These are phyloP conservation scores for Linum lewisii DNA, from an alignment of 345 rosid genomes.

Conservation along the genomic window DNA sequence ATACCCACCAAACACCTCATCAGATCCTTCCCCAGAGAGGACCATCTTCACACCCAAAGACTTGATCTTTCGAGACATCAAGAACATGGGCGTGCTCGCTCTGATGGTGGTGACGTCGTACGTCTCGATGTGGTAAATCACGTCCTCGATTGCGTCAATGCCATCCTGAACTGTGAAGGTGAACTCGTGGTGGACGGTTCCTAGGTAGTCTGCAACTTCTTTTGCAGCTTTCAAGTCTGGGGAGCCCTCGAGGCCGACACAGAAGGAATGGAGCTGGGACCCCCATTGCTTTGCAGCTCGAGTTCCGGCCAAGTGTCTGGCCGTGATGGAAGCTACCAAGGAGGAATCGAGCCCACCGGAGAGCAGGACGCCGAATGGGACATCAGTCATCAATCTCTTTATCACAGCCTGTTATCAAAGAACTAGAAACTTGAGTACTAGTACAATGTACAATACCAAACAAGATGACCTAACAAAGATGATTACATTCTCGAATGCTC, in stretches of 20 bases:
- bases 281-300: slow-evolving; percentile 81
- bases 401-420: slow-evolving; percentile 53
- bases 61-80: slow-evolving; percentile 86
- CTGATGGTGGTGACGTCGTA: slow-evolving; percentile 86
- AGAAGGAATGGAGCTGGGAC: slow-evolving; percentile 75
- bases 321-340: slow-evolving; percentile 71
- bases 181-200: slow-evolving; percentile 88
- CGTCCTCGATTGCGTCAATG: slow-evolving; percentile 91
- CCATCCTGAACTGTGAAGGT: slow-evolving; percentile 91
- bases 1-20: slow-evolving; percentile 93
- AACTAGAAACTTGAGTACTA: neutral
- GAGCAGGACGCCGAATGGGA: slow-evolving; percentile 83
- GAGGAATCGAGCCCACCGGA: slow-evolving; percentile 98
- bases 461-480: neutral
- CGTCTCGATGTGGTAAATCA: slow-evolving; percentile 80
- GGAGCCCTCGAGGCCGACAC: slow-evolving; percentile 89
- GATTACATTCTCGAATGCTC: slow-evolving; percentile 65
- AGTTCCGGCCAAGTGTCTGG: slow-evolving; percentile 66
- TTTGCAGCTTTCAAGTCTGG: slow-evolving; percentile 81
- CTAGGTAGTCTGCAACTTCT: slow-evolving; percentile 85
- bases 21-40: slow-evolving; percentile 89
- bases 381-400: slow-evolving; percentile 90
- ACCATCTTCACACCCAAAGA: slow-evolving; percentile 96
- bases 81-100: slow-evolving; percentile 92
- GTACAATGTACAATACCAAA: neutral